A percentile compares a stretch with the other conserved stretches of the same genome.
These are phyloP conservation scores for Dioscorea cayenensis DNA, from an alignment of 116 monocot genomes.

Conservation along the genomic window DNA sequence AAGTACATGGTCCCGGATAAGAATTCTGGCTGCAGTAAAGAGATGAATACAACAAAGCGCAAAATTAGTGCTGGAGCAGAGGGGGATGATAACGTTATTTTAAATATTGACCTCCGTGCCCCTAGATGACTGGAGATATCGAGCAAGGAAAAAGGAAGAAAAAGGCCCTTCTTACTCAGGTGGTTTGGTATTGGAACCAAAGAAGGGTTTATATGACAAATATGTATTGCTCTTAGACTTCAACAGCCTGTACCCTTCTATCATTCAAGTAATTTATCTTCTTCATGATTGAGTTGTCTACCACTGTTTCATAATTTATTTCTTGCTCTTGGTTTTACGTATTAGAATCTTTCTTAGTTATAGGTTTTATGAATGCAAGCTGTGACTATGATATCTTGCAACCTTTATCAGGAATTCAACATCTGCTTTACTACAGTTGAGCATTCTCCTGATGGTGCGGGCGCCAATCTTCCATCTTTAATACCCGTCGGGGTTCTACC, in stretches of 20 bases:
- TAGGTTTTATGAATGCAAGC: not conserved
- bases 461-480: conserved; percentile 70
- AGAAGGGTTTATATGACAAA: conserved; percentile 92
- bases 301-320: not conserved
- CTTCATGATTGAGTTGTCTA: not conserved
- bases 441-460: conserved; percentile 38
- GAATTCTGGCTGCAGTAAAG: conserved; percentile 39
- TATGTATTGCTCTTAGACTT: conserved; percentile 90
- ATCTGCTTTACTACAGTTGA: conserved; percentile 98
- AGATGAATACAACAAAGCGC: conserved; percentile 42
- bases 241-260: conserved; percentile 97
- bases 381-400: not conserved
- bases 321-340: not conserved
- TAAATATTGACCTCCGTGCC: conserved; percentile 22
- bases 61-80: conserved; percentile 32
- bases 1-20: conserved; percentile 94
- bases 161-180: conserved; percentile 86
- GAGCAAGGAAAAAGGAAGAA: conserved; percentile 71
- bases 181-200: conserved; percentile 95
- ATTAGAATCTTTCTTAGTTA: not conserved
- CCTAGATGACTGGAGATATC: conserved; percentile 28
- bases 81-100: conserved; percentile 33
- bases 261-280: conserved; percentile 67
- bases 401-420: conserved; percentile 75
- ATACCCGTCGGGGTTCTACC: conserved; percentile 71